These are phyloP conservation scores for Penicillium flavigenum DNA, from an alignment of 495 filamentous ascomycete genomes.

Conservation along the genomic window DNA sequence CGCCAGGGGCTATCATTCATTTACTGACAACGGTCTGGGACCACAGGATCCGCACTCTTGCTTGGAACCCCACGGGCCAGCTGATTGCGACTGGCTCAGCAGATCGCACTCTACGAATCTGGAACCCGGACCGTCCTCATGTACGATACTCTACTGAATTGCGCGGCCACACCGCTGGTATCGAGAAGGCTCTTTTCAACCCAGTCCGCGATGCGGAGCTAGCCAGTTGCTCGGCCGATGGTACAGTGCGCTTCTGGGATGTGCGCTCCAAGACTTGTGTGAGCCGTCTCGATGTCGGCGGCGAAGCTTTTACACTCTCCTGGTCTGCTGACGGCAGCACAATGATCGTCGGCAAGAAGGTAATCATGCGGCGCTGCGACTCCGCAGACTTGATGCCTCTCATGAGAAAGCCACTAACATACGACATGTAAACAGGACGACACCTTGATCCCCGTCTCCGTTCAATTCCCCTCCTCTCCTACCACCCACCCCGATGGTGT, in stretches of 20 bases:
- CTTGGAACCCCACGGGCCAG: slow-evolving; percentile 86
- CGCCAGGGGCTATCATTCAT: neutral
- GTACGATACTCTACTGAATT: slow-evolving; percentile 82
- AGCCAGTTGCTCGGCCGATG: slow-evolving; percentile 81
- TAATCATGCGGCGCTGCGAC: slow-evolving; percentile 31
- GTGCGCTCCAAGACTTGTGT: slow-evolving; percentile 76
- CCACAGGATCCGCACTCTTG: slow-evolving; percentile 65
- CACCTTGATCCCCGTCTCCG: slow-evolving; percentile 63
- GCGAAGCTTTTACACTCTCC: slow-evolving; percentile 76
- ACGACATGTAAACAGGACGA: slow-evolving; percentile 55
- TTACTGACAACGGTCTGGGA: slow-evolving; percentile 13
- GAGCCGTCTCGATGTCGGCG: slow-evolving; percentile 77
- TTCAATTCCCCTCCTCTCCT: slow-evolving; percentile 44
- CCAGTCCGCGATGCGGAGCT: slow-evolving; percentile 85
- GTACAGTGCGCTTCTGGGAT: slow-evolving; percentile 90
- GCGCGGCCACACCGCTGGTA: slow-evolving; percentile 69
- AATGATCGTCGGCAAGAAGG: slow-evolving; percentile 83
- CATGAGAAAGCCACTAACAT: neutral
- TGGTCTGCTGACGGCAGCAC: slow-evolving; percentile 87
- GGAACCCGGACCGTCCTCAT: slow-evolving; percentile 86
- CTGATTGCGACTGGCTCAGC: slow-evolving; percentile 83
- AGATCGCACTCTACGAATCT: slow-evolving; percentile 80
- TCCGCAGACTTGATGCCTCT: neutral
- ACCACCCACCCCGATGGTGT: slow-evolving; percentile 24
- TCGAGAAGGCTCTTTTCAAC: slow-evolving; percentile 90